A percentile compares a stretch with the other conserved stretches of the same genome.
Conservation (phyloP, 768 basidiomycete species). For the Leccinum incarnatum region DNA sequence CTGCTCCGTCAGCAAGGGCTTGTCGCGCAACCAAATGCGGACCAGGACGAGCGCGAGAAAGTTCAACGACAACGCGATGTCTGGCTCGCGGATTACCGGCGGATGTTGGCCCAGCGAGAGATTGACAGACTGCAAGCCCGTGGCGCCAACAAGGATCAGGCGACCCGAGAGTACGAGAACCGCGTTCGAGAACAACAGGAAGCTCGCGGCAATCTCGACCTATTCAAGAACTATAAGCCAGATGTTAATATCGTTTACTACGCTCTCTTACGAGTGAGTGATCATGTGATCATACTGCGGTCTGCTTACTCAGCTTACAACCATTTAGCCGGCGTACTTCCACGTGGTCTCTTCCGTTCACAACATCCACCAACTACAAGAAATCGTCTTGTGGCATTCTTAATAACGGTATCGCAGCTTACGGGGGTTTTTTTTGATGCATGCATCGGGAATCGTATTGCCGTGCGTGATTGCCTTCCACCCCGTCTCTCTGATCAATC, state of each 20-base stretch:
- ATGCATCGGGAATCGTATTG: no score
- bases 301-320: no score
- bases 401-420: no score
- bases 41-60: slow-evolving; percentile 73
- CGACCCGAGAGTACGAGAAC: slow-evolving; percentile 93
- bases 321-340: no score
- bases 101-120: slow-evolving; percentile 73
- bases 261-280: no score
- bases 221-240: slow-evolving; percentile 94
- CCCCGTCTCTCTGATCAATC: no score
- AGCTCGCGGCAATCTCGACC: slow-evolving; percentile 72
- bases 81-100: slow-evolving; percentile 87
- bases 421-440: no score
- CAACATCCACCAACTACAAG: no score
- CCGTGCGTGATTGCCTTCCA: no score
- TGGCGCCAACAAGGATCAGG: slow-evolving; percentile 86
- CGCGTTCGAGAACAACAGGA: slow-evolving; percentile 89
- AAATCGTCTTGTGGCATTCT: no score
- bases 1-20: slow-evolving; percentile 93
- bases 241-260: slow-evolving; percentile 96
- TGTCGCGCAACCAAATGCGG: slow-evolving; percentile 58
- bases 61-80: slow-evolving; percentile 81
- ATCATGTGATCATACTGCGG: no score
- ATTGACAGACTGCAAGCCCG: slow-evolving; percentile 72
- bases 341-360: no score